These are phyloP conservation scores for Corylus americana DNA, from an alignment of 306 rosid genomes.

Conservation along the genomic window DNA sequence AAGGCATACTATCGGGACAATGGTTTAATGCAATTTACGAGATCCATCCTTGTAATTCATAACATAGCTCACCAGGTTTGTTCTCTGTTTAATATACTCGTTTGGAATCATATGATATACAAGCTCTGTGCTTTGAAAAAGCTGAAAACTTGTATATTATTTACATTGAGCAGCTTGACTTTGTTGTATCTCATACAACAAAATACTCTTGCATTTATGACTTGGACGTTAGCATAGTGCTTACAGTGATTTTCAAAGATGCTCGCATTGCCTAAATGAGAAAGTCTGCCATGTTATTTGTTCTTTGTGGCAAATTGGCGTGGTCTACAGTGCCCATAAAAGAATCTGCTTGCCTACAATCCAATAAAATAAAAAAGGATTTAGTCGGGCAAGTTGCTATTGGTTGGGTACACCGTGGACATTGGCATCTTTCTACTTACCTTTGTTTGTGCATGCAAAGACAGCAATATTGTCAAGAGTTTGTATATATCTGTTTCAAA, in stretches of 20 bases:
- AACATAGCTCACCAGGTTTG: slow-evolving; percentile 97
- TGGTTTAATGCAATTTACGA: slow-evolving; percentile 76
- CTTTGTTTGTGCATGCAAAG: background rate
- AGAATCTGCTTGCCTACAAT: slow-evolving; percentile 4
- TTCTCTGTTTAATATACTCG: slow-evolving; percentile 16
- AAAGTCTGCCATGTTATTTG: background rate
- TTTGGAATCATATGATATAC: slow-evolving; percentile 1
- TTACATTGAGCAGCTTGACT: background rate
- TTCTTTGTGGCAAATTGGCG: background rate
- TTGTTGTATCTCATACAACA: background rate
- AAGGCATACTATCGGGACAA: slow-evolving; percentile 84
- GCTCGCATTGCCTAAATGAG: background rate
- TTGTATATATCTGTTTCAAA: slow-evolving; percentile 6
- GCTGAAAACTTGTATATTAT: background rate
- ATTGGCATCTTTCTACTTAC: background rate
- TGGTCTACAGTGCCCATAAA: background rate
- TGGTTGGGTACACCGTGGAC: background rate
- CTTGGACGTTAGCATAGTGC: background rate
- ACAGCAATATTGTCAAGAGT: background rate
- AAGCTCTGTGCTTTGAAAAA: slow-evolving; percentile 12
- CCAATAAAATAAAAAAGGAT: background rate
- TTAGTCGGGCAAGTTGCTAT: background rate
- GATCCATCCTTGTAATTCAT: slow-evolving; percentile 92
- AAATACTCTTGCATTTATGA: background rate
- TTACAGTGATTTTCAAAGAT: background rate